phyloP scores from a whole-genome alignment of 2,329 filamentous ascomycete genomes.

The Seiridium cupressi region DNA sequence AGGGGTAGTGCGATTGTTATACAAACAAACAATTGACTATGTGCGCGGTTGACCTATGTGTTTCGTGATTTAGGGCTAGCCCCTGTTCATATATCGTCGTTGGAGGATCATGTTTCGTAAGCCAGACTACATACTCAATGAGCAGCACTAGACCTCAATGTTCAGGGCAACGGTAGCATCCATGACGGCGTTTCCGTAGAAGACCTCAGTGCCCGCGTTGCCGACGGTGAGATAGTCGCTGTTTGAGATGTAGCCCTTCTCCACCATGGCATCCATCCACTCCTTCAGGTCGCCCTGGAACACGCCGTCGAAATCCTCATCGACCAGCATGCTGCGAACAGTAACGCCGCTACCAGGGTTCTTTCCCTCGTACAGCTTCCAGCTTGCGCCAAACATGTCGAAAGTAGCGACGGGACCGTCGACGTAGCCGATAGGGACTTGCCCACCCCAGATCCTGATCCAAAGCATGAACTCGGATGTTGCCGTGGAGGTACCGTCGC shows the following conservation, averaged over 20 bases:
- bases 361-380: conserved; percentile 20
- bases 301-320: conserved; percentile 14
- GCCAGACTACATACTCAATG: no score
- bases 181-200: conserved; percentile 15
- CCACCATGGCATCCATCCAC: conserved; percentile 18
- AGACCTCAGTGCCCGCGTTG: conserved; percentile 20
- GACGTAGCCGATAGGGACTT: conserved; percentile 19
- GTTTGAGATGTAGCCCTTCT: conserved; percentile 15
- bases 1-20: no score
- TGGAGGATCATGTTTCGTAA: no score
- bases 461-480: conserved; percentile 22
- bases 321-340: conserved; percentile 17
- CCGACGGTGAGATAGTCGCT: conserved; percentile 17
- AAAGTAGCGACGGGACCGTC: conserved; percentile 17
- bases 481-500: conserved; percentile 12
- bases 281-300: conserved; percentile 20
- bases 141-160: neutral
- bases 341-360: conserved; percentile 19
- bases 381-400: conserved; percentile 17
- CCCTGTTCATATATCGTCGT: no score
- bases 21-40: no score
- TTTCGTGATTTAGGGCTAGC: no score
- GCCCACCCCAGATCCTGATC: conserved; percentile 19
- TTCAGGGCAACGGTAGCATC: conserved; percentile 5
- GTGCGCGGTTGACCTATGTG: no score